Base-by-base conservation (phyloP, 2,329 filamentous ascomycete species). In the Calonectria pseudoturangicola region DNA sequence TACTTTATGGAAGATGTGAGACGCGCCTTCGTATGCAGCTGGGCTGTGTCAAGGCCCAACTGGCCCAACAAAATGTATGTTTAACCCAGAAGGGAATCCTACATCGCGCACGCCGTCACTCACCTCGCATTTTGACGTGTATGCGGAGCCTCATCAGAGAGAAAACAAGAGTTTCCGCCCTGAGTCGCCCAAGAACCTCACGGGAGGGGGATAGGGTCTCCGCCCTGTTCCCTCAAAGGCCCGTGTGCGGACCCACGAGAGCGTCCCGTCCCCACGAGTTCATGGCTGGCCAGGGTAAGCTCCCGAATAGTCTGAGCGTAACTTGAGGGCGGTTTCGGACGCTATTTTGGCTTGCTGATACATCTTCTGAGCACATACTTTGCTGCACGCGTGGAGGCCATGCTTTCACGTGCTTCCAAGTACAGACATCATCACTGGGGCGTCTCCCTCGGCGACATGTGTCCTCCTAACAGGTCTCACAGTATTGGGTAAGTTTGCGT, bases 161-260 rank as follows among this genome's bases (percentile, higher is more conserved):
- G 54, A 25, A 33, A 25, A 12, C 7, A 21, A 36, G 51, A 50
- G 16, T 7, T 7, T 54, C 28, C 28, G 50, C 50, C 6, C 41
- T n/a, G 5, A 5, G 4, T 28, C n/a, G 50, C 50, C 50, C 50
- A n/a, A 54, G 50, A 27, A 3, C 28, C 30, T 28, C 28, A 54
- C 50, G 27, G 27, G 21, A 27, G 33, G n/a, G 16, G 25, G 13
- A 39, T 16, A 4, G 36, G 3, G 36, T 41, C 36, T 25, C 54
- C 36, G 54, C 36, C n/a, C 54, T 41, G 54, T 41, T 36, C 54
- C 54, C 21, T 28, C 54, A 36, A 16, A 60, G 54, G 36, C 33
- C 54, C 54, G 36, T 41, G 54, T 18, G 36, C 30, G 30, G 51
- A 30, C 51, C 51, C 51, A 56, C 51, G 51, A 56, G 10, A 56